Evolutionary conservation across 805 yeast species (phyloP).

Genomic region (Candida alai): DNA sequence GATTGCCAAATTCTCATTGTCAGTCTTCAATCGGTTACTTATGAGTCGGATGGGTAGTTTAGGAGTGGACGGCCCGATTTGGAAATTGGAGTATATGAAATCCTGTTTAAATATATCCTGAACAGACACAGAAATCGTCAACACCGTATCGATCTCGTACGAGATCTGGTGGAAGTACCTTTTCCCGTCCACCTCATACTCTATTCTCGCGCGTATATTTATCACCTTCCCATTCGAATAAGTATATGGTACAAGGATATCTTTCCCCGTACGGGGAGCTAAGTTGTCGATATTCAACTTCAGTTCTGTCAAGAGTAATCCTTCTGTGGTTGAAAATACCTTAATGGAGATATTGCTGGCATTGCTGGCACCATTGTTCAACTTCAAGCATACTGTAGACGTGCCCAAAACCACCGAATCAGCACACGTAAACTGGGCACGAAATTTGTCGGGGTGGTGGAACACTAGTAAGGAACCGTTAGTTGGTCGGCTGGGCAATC

Average conservation of each 20-base stretch:
- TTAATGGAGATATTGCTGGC: slow-evolving; percentile 24
- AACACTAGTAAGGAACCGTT: slow-evolving; percentile 10
- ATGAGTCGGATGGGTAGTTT: slow-evolving; percentile 52
- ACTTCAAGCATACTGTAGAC: slow-evolving; percentile 20
- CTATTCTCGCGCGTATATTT: slow-evolving; percentile 17
- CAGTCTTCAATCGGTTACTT: slow-evolving; percentile 36
- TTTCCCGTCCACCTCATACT: slow-evolving; percentile 18
- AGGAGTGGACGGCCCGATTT: slow-evolving; percentile 55
- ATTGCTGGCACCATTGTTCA: slow-evolving; percentile 27
- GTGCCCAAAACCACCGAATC: slow-evolving; percentile 23
- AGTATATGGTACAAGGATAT: slow-evolving; percentile 29
- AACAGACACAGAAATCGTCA: slow-evolving; percentile 69
- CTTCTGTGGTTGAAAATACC: slow-evolving; percentile 15
- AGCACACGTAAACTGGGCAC: slow-evolving; percentile 26
- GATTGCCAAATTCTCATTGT: slow-evolving; percentile 23
- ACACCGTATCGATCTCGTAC: slow-evolving; percentile 46
- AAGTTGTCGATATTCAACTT: slow-evolving; percentile 5
- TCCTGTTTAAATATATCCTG: slow-evolving; percentile 68
- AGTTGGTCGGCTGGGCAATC: not conserved
- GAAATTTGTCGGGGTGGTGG: slow-evolving; percentile 19
- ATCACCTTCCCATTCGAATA: slow-evolving; percentile 27
- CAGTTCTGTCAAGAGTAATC: slow-evolving; percentile 12
- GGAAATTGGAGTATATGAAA: slow-evolving; percentile 61
- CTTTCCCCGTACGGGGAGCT: slow-evolving; percentile 12
- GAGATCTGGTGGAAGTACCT: slow-evolving; percentile 19